phyloP scores from a whole-genome alignment of 345 rosid species.

The Corchorus capsularis region DNA sequence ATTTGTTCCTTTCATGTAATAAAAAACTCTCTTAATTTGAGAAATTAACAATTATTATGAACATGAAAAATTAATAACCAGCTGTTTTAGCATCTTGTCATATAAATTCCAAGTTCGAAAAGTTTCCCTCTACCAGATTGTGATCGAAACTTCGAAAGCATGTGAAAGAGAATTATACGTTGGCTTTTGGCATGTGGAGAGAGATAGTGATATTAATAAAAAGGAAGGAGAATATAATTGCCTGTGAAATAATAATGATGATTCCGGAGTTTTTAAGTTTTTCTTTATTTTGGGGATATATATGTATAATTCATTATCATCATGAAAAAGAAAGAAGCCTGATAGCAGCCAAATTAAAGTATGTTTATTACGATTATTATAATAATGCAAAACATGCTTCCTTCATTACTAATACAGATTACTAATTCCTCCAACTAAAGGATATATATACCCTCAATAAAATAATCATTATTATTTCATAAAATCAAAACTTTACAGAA shows the following conservation, averaged over 20 bases:
- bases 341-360: not conserved
- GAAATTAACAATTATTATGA: too few species aligned
- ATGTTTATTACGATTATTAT: not conserved
- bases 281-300: not conserved
- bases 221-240: not conserved
- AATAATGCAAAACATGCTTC: not conserved
- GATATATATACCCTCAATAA: not conserved
- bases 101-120: too few species aligned
- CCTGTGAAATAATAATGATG: not conserved
- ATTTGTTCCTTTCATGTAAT: not conserved
- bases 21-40: not conserved
- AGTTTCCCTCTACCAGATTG: not conserved
- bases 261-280: not conserved
- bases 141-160: not conserved
- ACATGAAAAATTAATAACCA: too few species aligned
- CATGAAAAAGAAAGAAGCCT: not conserved
- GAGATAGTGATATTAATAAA: not conserved
- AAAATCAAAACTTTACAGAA: constrained; percentile 32
- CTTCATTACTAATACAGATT: not conserved
- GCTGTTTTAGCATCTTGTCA: too few species aligned
- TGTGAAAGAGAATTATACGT: not conserved
- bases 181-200: constrained; percentile 6
- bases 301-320: not conserved
- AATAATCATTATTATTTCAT: constrained; percentile 21
- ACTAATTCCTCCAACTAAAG: not conserved